A percentile compares a stretch with the other conserved stretches of the same genome.
Evolutionary conservation across 768 basidiomycete genomes (phyloP).

Genomic region (Russula dissimulans): DNA sequence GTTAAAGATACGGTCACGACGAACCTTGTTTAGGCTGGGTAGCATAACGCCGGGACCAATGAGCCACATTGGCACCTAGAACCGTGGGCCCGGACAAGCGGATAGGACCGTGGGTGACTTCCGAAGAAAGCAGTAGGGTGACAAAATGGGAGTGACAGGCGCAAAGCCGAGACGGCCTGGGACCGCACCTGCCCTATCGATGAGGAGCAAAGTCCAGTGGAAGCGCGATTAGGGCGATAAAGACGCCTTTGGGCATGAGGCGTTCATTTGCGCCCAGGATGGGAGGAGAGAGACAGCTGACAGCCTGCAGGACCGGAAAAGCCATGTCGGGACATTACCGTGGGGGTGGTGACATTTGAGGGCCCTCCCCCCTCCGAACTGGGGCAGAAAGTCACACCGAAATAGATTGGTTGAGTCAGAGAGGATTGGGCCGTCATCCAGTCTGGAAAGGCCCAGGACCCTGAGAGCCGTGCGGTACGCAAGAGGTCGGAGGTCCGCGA

Average conservation of each 20-base stretch:
- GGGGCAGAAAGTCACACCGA: conserved; percentile 4
- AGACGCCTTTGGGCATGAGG: conserved; percentile 19
- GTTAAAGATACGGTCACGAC: conserved; percentile 16
- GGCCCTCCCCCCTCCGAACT: conserved; percentile 5
- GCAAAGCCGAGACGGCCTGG: conserved; percentile 16
- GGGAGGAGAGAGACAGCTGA: conserved; percentile 19
- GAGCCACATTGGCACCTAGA: conserved; percentile 11
- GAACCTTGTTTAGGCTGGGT: conserved; percentile 16
- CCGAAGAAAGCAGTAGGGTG: conserved; percentile 13
- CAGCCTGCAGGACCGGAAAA: conserved; percentile 16
- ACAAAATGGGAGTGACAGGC: conserved; percentile 10
- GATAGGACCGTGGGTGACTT: conserved; percentile 15
- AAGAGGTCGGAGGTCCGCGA: conserved; percentile 13
- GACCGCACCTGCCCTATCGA: conserved; percentile 19
- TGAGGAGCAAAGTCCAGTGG: conserved; percentile 15
- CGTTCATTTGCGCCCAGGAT: conserved; percentile 21
- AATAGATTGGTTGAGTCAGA: conserved; percentile 5
- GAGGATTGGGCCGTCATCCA: not conserved
- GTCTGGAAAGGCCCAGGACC: conserved; percentile 12
- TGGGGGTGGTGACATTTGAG: conserved; percentile 18
- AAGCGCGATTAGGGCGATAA: conserved; percentile 22
- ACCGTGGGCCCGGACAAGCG: conserved; percentile 20
- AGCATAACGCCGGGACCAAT: conserved; percentile 10
- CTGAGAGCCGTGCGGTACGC: conserved; percentile 4
- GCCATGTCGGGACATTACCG: conserved; percentile 16